Conservation (phyloP, 768 basidiomycete genomes). For the Gautieria morchelliformis region DNA sequence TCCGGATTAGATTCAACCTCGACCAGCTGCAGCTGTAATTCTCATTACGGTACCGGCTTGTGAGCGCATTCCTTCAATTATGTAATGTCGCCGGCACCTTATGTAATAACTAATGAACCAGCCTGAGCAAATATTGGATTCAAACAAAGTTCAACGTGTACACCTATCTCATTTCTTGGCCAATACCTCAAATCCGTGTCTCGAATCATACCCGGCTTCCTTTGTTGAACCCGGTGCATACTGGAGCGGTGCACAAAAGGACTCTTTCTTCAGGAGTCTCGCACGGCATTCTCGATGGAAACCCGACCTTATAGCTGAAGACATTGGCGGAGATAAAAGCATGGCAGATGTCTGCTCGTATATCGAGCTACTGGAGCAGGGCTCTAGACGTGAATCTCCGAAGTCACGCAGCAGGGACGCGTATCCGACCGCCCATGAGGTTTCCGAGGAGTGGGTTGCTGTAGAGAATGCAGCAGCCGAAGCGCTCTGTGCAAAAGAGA, state of each 20-base stretch:
- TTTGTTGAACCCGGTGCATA: background rate
- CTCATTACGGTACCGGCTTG: no score
- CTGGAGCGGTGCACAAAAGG: slow-evolving; percentile 1
- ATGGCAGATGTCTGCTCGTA: slow-evolving; percentile 4
- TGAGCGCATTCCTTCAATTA: no score
- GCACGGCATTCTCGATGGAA: slow-evolving; percentile 7
- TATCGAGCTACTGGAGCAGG: background rate
- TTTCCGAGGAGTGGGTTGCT: slow-evolving; percentile 4
- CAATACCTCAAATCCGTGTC: background rate
- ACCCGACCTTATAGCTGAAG: slow-evolving; percentile 8
- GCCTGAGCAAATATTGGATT: background rate
- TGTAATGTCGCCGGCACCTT: no score
- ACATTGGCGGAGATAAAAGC: background rate
- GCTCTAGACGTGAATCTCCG: background rate
- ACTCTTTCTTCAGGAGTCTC: background rate
- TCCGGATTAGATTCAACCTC: no score
- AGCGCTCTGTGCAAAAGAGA: background rate
- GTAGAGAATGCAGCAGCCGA: background rate
- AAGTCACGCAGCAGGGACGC: background rate
- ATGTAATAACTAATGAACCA: no score
- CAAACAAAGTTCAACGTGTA: background rate
- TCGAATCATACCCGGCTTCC: background rate
- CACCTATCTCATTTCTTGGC: background rate
- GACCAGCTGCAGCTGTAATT: no score
- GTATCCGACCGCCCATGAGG: slow-evolving; percentile 1